Conservation (phyloP, 2,329 filamentous ascomycete species). For the Bipolaris bicolor region DNA sequence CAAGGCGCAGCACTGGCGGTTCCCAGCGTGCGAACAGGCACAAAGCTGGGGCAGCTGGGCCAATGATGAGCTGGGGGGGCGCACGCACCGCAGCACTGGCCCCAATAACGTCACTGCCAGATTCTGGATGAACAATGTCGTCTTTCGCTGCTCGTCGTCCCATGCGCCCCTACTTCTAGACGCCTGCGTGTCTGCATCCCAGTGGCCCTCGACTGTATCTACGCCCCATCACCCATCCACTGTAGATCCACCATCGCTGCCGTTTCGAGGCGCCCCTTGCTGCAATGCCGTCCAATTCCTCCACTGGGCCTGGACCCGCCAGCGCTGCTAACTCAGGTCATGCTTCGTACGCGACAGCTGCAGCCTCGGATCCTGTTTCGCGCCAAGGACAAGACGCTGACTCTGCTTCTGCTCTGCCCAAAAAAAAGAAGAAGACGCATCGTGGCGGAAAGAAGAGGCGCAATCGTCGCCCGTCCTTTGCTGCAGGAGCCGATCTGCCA, state of each 20-base stretch:
- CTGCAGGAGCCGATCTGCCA: slow-evolving; percentile 60
- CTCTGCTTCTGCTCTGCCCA: slow-evolving; percentile 21
- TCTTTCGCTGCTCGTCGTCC: slow-evolving; percentile 8
- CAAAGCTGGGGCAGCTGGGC: slow-evolving; percentile 8
- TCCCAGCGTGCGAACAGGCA: slow-evolving; percentile 14
- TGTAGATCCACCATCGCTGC: slow-evolving; percentile 8
- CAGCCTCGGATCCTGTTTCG: slow-evolving; percentile 16
- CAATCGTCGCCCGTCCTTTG: slow-evolving; percentile 80
- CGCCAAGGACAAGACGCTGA: slow-evolving; percentile 12
- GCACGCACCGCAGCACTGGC: slow-evolving; percentile 7
- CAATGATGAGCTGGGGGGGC: neutral
- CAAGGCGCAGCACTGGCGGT: slow-evolving; percentile 2
- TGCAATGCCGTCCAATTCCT: slow-evolving; percentile 28
- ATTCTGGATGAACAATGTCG: slow-evolving; percentile 4
- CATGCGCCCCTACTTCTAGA: slow-evolving; percentile 1
- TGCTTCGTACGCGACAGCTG: slow-evolving; percentile 25
- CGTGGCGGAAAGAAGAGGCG: slow-evolving; percentile 80
- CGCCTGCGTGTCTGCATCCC: slow-evolving; percentile 7
- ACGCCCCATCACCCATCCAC: neutral
- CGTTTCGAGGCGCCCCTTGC: slow-evolving; percentile 3
- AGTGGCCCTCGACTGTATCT: slow-evolving; percentile 12
- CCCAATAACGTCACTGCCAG: slow-evolving; percentile 15
- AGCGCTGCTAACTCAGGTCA: slow-evolving; percentile 17
- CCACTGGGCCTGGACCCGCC: slow-evolving; percentile 14
- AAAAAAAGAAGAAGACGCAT: slow-evolving; percentile 76